Conservation (phyloP, 2,329 filamentous ascomycete genomes). For the Claviceps purpurea region DNA sequence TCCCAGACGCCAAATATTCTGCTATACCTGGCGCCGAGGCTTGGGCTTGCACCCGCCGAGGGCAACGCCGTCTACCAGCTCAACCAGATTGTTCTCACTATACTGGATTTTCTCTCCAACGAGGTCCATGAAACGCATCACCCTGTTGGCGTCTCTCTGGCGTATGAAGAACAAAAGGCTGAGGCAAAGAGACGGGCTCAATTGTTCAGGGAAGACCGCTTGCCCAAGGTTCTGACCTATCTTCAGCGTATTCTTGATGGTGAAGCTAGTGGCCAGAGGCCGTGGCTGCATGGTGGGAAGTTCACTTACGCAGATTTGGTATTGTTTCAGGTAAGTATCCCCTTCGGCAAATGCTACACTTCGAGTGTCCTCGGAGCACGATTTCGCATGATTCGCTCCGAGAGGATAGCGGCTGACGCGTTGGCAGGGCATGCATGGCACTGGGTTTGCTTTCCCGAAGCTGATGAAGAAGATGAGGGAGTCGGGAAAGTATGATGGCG, state of each 20-base stretch:
- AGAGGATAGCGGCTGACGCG: constrained; percentile 2
- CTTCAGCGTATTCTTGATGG: constrained; percentile 51
- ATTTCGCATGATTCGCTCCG: not conserved
- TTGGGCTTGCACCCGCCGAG: constrained; percentile 38
- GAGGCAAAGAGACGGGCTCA: constrained; percentile 45
- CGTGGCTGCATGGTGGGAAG: constrained; percentile 51
- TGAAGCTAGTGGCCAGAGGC: constrained; percentile 43
- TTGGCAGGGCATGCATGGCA: constrained; percentile 38
- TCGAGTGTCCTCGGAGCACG: too few species aligned
- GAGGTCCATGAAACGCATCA: constrained; percentile 69
- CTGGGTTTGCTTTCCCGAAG: constrained; percentile 57
- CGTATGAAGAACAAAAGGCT: constrained; percentile 65
- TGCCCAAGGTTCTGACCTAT: constrained; percentile 62
- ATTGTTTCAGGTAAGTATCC: constrained; percentile 50
- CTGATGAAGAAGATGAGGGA: constrained; percentile 42
- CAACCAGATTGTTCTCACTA: constrained; percentile 52
- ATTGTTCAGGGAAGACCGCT: constrained; percentile 44
- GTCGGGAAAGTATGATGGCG: constrained; percentile 40
- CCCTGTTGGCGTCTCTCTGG: constrained; percentile 43
- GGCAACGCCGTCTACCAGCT: constrained; percentile 39
- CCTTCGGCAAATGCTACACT: not conserved
- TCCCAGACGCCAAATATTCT: constrained; percentile 63
- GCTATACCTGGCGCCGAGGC: constrained; percentile 49
- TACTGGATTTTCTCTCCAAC: constrained; percentile 55
- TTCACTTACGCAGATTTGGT: constrained; percentile 63